Base-by-base conservation (phyloP, 23 red algal genomes). In the Gracilaria vermiculophylla region DNA sequence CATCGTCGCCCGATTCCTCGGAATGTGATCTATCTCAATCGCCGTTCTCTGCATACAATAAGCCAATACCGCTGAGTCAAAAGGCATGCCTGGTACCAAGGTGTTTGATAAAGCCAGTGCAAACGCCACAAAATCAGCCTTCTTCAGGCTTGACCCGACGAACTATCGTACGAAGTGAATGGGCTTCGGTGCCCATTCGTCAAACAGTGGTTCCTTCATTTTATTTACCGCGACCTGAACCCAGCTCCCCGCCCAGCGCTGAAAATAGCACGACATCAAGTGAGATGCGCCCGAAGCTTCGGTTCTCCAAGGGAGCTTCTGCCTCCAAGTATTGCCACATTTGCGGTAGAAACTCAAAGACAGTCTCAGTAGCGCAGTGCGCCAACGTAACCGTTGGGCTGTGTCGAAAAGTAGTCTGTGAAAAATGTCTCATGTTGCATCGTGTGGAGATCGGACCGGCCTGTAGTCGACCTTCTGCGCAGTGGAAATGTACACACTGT, bases 401-500 rank as follows among this genome's bases (percentile, higher is more conserved):
- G 5, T 88, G 83, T 33, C 83, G 83, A 13, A 88, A 88, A 44
- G 71, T 70, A 1, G 37, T 88, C 14, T 88, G 83, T 36, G 71
- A 88, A 24, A 76, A 78, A 39, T 88, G 83, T 41, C 71, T 88
- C 15, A 56, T 76, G 69, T 12, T 77, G 66, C 53, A 88, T 69
- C 81, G 64, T 17, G 23, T 32, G 2, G 62, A 85, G 27, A 69
- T 85, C 13, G 60, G 60, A 44, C 16, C 8, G 27, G 19, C 33
- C 5, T 62, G 43, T 24, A 51, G 48, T 15, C 27, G 19, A 28
- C 60, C 60, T 41, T 19, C 41, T 53, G 23, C 61, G 9, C 24
- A 58, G 1, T 85, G 81, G 81, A 85, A 62, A 34, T 85, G 81
- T 39, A 85, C 81, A 27, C 81, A 85, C 57, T 85, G 81, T 28